Percentiles rank a stretch among this genome's conserved stretches.
Evolutionary conservation across 2,329 filamentous ascomycete genomes (phyloP).

Genomic region (Botrytis medusae): DNA sequence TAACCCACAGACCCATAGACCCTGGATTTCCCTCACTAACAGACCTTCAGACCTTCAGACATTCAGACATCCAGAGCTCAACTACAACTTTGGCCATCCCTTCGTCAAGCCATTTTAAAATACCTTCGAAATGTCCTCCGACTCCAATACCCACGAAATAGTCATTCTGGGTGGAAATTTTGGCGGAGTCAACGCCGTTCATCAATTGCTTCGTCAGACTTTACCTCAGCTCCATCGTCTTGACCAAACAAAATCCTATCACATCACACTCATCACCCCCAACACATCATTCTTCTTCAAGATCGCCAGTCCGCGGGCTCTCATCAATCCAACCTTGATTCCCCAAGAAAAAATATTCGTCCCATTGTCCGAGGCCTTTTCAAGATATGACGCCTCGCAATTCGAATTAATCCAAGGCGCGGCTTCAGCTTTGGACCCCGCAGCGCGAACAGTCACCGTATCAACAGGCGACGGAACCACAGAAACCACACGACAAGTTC

Average conservation of each 20-base stretch:
- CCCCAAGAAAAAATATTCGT: constrained; percentile 48
- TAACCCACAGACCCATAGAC: neutral
- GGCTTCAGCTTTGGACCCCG: constrained; percentile 42
- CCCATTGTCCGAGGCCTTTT: constrained; percentile 42
- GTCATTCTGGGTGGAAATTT: constrained; percentile 54
- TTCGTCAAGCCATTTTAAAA: neutral
- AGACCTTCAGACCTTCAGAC: too few species aligned
- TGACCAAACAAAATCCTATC: constrained; percentile 37
- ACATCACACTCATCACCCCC: constrained; percentile 47
- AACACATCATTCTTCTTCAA: constrained; percentile 46
- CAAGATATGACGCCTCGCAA: constrained; percentile 41
- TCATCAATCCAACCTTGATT: constrained; percentile 49
- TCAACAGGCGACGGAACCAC: constrained; percentile 19
- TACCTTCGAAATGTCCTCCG: constrained; percentile 15
- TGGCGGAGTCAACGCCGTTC: constrained; percentile 49
- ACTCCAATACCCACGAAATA: constrained; percentile 37
- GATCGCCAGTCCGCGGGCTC: constrained; percentile 47
- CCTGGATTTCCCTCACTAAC: neutral
- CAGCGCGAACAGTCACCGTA: constrained; percentile 40
- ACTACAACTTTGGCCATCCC: neutral
- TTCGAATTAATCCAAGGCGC: constrained; percentile 48
- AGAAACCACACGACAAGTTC: constrained; percentile 37
- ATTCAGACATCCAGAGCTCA: neutral
- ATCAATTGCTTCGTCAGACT: constrained; percentile 52
- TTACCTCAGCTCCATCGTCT: constrained; percentile 44